Base-by-base conservation (phyloP, 768 basidiomycete species). In the Trametes coccinea region DNA sequence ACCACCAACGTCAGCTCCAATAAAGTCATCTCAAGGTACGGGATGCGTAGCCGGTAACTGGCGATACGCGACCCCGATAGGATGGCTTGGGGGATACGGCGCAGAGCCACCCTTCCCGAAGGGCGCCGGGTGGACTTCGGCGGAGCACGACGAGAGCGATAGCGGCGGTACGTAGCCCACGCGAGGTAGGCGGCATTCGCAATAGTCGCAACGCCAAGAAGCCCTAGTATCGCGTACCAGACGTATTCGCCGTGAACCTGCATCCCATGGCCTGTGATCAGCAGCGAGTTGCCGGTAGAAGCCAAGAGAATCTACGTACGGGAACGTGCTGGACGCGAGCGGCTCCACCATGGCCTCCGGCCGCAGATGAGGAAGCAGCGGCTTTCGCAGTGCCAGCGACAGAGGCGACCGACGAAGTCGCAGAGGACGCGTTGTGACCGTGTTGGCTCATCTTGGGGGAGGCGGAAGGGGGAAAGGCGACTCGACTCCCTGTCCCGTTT, bases 31-130 rank as follows among this genome's bases (percentile, higher is more conserved):
- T 68, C 62, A 31, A 66, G 65, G 16, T 63, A 53, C 7, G 70
- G 71, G 34, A 76, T 61, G 33, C 69, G 65, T 61, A 62, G 67
- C 16, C 74, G 71, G 60, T 72, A 73, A 6, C 70, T 67, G 10
- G 66, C 31, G 33, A 74, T 71, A 2, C 70, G 69, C n/a, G 62
- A 65, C 2, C 68, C 70, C 1, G 70, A 64, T n/a, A 69, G 63
- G 14, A 69, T 48, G 5, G 74, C 73, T 7, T 53, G 57, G 3
- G 70, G 73, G 13, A 73, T 8, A 17, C 69, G 62, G 8, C 62
- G 47, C 13, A 72, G 37, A 6, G 71, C 71, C 14, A 68, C 33
- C 8, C 57, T 37, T 8, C 40, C 47, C 13, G 48, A 10, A 27
- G 48, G 8, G 30, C 48, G 48, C 4, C 4, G 30, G n/a, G 48